phyloP scores from a whole-genome alignment of 2,329 filamentous ascomycete species.

The Polychaeton citri region DNA sequence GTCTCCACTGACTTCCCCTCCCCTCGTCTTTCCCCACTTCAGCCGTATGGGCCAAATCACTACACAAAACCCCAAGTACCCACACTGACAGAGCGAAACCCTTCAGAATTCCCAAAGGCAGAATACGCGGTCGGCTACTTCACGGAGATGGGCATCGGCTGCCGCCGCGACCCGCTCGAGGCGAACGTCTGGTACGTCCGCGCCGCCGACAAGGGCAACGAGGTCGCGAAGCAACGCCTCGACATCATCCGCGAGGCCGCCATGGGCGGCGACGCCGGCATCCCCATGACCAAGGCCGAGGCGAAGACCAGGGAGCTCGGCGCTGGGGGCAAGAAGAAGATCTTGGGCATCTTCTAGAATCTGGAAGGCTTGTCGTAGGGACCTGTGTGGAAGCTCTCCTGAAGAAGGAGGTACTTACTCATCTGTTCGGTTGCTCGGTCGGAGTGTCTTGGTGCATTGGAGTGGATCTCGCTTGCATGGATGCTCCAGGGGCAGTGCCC shows the following conservation, averaged over 20 bases:
- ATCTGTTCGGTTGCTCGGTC: too few species aligned
- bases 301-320: conserved; percentile 19
- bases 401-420: too few species aligned
- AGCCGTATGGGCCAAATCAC: too few species aligned
- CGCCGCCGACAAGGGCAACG: conserved; percentile 82
- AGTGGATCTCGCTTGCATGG: too few species aligned
- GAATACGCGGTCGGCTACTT: conserved; percentile 95
- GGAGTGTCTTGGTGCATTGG: too few species aligned
- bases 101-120: conserved; percentile 52
- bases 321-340: conserved; percentile 13
- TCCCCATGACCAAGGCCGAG: conserved; percentile 21
- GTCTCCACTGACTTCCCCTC: conserved; percentile 32
- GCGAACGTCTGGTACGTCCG: conserved; percentile 98
- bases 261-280: conserved; percentile 30
- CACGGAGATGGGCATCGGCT: conserved; percentile 96
- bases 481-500: too few species aligned
- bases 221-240: conserved; percentile 74
- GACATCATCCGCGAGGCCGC: conserved; percentile 78
- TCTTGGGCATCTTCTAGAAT: conserved; percentile 19
- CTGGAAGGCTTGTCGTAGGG: too few species aligned
- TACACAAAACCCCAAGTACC: too few species aligned
- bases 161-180: conserved; percentile 82
- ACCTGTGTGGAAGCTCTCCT: too few species aligned
- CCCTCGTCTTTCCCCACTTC: too few species aligned
- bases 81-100: too few species aligned